Evolutionary conservation across 1,284 basidiomycete species (phyloP).

Genomic region (Tilletia walkeri): DNA sequence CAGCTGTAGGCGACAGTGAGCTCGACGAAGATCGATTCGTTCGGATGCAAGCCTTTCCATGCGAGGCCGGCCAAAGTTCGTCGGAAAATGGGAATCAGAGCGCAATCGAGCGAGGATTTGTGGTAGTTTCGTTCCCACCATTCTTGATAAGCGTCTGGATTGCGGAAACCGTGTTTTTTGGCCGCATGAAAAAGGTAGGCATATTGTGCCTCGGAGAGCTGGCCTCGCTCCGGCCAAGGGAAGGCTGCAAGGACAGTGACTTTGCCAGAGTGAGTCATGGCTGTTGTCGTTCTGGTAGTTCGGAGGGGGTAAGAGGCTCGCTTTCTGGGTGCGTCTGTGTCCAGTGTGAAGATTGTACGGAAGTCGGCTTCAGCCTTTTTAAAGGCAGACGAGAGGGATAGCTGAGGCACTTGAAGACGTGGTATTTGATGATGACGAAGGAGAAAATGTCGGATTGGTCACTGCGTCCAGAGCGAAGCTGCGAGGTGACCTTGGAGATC

Average conservation of each 20-base stretch:
- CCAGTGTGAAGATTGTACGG: too few relatives aligned
- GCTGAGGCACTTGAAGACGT: too few relatives aligned
- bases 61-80: background rate
- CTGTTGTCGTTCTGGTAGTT: too few relatives aligned
- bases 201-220: background rate
- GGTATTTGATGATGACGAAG: too few relatives aligned
- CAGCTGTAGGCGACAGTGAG: background rate
- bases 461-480: too few relatives aligned
- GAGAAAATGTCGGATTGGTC: too few relatives aligned
- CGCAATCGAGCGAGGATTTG: background rate
- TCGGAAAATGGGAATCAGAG: background rate
- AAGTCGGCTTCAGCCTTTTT: too few relatives aligned
- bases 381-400: too few relatives aligned
- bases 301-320: too few relatives aligned
- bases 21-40: background rate
- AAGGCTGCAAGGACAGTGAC: background rate
- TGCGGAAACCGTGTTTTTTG: background rate
- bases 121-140: background rate
- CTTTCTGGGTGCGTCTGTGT: too few relatives aligned
- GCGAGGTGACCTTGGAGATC: too few relatives aligned
- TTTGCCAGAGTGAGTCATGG: too few relatives aligned
- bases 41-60: constrained; percentile 9
- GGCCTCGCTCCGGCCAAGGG: background rate
- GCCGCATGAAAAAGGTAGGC: background rate
- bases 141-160: background rate